These are phyloP conservation scores for Angomonas desouzai DNA, from an alignment of 208 protist species.

Conservation along the genomic window DNA sequence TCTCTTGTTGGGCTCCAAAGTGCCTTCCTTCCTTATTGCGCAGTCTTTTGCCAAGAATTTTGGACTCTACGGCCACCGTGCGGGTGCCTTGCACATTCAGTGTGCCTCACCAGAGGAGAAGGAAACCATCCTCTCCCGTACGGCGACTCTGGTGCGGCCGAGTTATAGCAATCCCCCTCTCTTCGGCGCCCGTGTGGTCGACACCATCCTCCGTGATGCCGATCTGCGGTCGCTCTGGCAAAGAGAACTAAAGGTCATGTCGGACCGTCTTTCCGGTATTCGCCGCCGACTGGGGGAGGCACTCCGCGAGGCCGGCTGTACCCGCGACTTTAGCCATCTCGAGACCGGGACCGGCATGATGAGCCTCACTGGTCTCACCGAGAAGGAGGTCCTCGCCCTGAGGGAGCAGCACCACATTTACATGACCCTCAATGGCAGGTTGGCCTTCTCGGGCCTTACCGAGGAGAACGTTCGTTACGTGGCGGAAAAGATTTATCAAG, in stretches of 20 bases:
- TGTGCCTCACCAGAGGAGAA: constrained; percentile 49
- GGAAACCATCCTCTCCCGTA: constrained; percentile 82
- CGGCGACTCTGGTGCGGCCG: constrained; percentile 90
- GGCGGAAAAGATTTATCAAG: constrained; percentile 59
- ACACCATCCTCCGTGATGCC: constrained; percentile 75
- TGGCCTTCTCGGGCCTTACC: constrained; percentile 73
- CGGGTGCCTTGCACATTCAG: constrained; percentile 87
- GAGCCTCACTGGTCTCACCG: constrained; percentile 91
- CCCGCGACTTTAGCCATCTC: constrained; percentile 90
- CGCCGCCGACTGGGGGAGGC: constrained; percentile 57
- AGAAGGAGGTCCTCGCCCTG: constrained; percentile 52
- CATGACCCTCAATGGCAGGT: constrained; percentile 66
- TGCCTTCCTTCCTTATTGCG: constrained; percentile 78
- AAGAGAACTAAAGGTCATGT: constrained; percentile 85
- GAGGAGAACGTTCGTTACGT: constrained; percentile 69
- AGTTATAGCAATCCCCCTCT: constrained; percentile 96
- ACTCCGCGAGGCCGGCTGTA: constrained; percentile 54
- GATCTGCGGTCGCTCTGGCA: constrained; percentile 77
- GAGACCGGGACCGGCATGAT: constrained; percentile 96
- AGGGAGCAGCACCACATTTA: constrained; percentile 67
- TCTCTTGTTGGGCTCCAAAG: constrained; percentile 31
- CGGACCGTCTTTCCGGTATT: constrained; percentile 62
- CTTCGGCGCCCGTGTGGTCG: constrained; percentile 92
- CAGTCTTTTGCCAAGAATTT: constrained; percentile 98
- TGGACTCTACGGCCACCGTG: constrained; percentile 96